Evolutionary conservation across 192 early-diverging fungal genomes (phyloP), one percentile per base, ranked within the genome.

Genomic region (Umbelopsis isabellina): DNA sequence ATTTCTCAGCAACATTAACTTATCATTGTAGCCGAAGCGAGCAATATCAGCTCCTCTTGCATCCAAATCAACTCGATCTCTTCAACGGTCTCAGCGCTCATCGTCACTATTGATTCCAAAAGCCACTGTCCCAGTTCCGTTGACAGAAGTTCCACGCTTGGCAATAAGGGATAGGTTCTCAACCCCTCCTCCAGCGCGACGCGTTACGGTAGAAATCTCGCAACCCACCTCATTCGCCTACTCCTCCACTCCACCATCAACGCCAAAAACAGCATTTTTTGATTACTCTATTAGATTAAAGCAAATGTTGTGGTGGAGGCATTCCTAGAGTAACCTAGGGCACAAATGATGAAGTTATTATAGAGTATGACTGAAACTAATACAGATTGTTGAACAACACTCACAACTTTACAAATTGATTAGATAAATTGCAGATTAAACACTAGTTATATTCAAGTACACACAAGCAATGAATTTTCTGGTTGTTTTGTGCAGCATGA

Each of bases 151-250:
- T 30, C 55, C 55, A 35, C 9, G 33, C 13, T n/a, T 11, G 30
- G 25, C 13, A 37, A 13, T 18, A 6, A 41, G 37, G 10, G 37
- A 61, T 3, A 22, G 55, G 12, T 3, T 16, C 4, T 61, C 55
- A 16, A 11, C 33, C 1, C 55, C 55, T 35, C 55, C 55, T 61
- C 55, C 30, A 61, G 13, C 33, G 5, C 16, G 55, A 33, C 55
- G 55, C 30, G 18, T 7, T 16, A 30, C 27, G 27, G 25, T 61
- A 61, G 55, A 61, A 30, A 61, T 61, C 12, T 61, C 55, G 16
- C 55, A 61, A 35, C 55, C 55, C 5, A 70, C 64, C 67, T 70
- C 49, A 68, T 52, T 47, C 67, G 53, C 49, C n/a, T 70, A 47
- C 69, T 70, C 53, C 69, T 70, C 48, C 10, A 47, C 48, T 20